Conservation (phyloP, 192 early-diverging fungal species). For the Irineochytrium annulatum region DNA sequence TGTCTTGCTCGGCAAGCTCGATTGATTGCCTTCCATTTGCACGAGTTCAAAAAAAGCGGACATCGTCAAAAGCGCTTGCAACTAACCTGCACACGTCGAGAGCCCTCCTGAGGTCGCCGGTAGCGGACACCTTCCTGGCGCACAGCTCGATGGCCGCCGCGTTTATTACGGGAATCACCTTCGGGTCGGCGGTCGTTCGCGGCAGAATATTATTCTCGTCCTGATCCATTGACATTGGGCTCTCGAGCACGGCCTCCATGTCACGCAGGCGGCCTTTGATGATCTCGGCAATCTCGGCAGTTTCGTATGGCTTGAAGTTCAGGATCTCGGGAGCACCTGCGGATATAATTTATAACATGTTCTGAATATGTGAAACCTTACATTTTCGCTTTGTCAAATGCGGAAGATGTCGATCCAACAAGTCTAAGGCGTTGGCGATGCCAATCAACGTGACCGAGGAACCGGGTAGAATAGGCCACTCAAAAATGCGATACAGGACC, state of each 20-base stretch:
- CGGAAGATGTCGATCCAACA: conserved; percentile 86
- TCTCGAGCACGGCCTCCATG: conserved; percentile 32
- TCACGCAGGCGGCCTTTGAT: conserved; percentile 75
- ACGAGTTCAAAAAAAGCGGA: background rate
- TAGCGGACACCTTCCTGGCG: conserved; percentile 85
- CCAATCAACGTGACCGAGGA: conserved; percentile 78
- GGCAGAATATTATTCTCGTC: too few species aligned
- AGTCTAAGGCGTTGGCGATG: conserved; percentile 91
- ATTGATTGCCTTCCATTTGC: conserved; percentile 63
- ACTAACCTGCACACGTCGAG: conserved; percentile 11
- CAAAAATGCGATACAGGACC: conserved; percentile 85
- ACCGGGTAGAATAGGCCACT: conserved; percentile 56
- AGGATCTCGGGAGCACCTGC: conserved; percentile 68
- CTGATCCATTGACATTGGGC: background rate
- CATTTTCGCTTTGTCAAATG: conserved; percentile 43
- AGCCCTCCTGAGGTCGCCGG: conserved; percentile 56
- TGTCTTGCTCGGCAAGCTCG: conserved; percentile 73
- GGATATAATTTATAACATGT: background rate
- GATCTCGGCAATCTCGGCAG: conserved; percentile 81
- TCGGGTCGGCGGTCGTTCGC: too few species aligned
- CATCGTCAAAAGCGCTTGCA: background rate
- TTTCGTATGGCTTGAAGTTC: conserved; percentile 85
- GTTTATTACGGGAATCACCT: conserved; percentile 63
- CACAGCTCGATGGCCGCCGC: conserved; percentile 83
- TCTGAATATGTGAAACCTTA: background rate